A percentile compares a stretch with the other conserved stretches of the same genome.
Conservation (phyloP, 352 stramenopile genomes). For the Globisporangium radiosum region DNA sequence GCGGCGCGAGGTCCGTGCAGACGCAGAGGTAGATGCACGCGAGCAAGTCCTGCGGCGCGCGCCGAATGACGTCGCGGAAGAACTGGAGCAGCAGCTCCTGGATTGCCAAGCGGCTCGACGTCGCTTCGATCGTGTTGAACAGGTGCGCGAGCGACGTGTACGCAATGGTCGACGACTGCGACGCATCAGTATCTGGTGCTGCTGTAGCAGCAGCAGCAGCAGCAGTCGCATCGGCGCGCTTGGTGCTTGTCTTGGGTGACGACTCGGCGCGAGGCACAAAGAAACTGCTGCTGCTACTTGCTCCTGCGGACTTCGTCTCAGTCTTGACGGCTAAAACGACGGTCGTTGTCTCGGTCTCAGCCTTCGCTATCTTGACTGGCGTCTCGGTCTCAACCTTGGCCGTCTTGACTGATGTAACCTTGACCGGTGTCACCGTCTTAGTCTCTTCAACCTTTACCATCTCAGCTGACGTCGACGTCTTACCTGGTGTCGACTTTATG, state of each 20-base stretch:
- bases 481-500: background rate
- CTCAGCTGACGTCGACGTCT: background rate
- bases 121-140: conserved; percentile 74
- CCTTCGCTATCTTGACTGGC: background rate
- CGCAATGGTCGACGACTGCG: conserved; percentile 13
- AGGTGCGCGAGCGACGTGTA: conserved; percentile 62
- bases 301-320: background rate
- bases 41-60: conserved; percentile 78
- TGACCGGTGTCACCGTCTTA: background rate
- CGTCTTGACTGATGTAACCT: background rate
- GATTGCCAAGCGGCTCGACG: conserved; percentile 70
- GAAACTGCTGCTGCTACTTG: conserved; percentile 14
- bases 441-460: background rate
- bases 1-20: conserved; percentile 90
- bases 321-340: conserved; percentile 10
- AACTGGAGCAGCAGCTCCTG: conserved; percentile 84
- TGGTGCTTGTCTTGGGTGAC: conserved; percentile 9
- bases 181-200: conserved; percentile 1
- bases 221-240: conserved; percentile 10
- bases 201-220: background rate
- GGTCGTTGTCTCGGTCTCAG: background rate
- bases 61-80: conserved; percentile 72
- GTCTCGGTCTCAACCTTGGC: conserved; percentile 10
- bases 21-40: conserved; percentile 89
- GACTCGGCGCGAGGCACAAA: conserved; percentile 25